Base-by-base conservation (phyloP, 257 asterid genomes). In the Plantago ovata region DNA sequence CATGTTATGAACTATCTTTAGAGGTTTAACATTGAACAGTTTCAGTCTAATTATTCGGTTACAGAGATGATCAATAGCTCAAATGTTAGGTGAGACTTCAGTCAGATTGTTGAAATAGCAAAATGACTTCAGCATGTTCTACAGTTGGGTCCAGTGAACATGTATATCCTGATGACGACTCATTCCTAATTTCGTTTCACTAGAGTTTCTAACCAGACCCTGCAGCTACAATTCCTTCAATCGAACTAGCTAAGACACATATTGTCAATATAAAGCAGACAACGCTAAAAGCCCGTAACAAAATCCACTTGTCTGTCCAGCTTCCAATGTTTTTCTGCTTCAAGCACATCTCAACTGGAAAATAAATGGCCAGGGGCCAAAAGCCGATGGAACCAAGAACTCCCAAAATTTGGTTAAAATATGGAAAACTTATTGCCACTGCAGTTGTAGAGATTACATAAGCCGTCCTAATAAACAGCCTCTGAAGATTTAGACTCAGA, bases 261-360 rank as follows among this genome's bases (percentile, higher is more conserved):
- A 72, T n/a, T 16, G 67, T 77, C 11, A 89, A 49, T 1, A 80
- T 1, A 32, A 86, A 71, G 71, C 88, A 86, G 44, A 84, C 16
- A 18, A 69, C 16, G 63, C 86, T 72, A 45, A 61, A 78, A 23
- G 70, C 43, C 16, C 82, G 75, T 10, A 84, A 77, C 57, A 66
- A 11, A 39, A 76, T 72, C 74, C 83, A 78, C 69, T 57, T 67
- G 33, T 64, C 63, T 44, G 89, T 72, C 97, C 89, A 79, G 9
- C 75, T 61, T 40, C 65, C 75, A 39, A 77, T 67, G 11, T 65
- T 69, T 38, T 73, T 80, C 82, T 82, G 92, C 61, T 77, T 80
- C 51, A 86, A 51, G 64, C 79, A 84, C 93, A 89, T 89, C 58
- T 89, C 95, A 53, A 84, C 88, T 0, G 97, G 97, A 73, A 89